Percentiles rank a stretch among this genome's conserved stretches.
These are phyloP conservation scores for Leccinum subrobustum DNA, from an alignment of 1,284 basidiomycete species.

Conservation along the genomic window DNA sequence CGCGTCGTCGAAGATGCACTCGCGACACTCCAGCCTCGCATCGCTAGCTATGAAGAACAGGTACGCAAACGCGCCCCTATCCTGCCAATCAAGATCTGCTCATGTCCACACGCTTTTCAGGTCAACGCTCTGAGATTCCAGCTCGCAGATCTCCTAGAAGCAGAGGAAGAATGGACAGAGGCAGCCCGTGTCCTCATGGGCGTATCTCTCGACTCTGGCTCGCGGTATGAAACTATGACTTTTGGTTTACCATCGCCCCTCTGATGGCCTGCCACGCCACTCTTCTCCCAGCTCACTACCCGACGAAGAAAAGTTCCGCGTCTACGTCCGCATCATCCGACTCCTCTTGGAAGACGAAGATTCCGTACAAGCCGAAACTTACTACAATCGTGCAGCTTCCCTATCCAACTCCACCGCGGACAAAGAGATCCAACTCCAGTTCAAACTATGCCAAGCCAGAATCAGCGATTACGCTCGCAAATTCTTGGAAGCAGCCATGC, in stretches of 20 bases:
- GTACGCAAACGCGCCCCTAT: slow-evolving; percentile 40
- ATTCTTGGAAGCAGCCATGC: slow-evolving; percentile 92
- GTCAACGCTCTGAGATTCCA: slow-evolving; percentile 82
- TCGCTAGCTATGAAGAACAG: slow-evolving; percentile 93
- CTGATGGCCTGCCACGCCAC: not conserved
- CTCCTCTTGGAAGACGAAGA: slow-evolving; percentile 95
- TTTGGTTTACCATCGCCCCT: not conserved
- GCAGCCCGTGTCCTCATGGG: slow-evolving; percentile 90
- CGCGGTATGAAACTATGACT: slow-evolving; percentile 52
- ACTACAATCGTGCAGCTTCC: slow-evolving; percentile 93
- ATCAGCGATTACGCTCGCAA: slow-evolving; percentile 90
- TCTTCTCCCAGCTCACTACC: slow-evolving; percentile 54
- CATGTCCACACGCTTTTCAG: slow-evolving; percentile 40
- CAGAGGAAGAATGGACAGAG: slow-evolving; percentile 89
- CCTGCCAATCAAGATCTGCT: not conserved
- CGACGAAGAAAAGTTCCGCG: slow-evolving; percentile 84
- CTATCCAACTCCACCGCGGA: slow-evolving; percentile 79
- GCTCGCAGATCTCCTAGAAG: slow-evolving; percentile 85
- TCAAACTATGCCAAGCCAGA: slow-evolving; percentile 89
- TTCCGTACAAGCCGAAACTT: slow-evolving; percentile 91
- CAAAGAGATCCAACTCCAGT: slow-evolving; percentile 75
- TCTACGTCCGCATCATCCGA: slow-evolving; percentile 94
- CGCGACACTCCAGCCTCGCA: slow-evolving; percentile 68
- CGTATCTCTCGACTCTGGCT: slow-evolving; percentile 90
- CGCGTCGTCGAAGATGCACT: slow-evolving; percentile 73